Evolutionary conservation across 129 eudicot genomes (phyloP), one percentile per base, ranked within the genome.

Genomic region (sunflower (Helianthus annuus)): DNA sequence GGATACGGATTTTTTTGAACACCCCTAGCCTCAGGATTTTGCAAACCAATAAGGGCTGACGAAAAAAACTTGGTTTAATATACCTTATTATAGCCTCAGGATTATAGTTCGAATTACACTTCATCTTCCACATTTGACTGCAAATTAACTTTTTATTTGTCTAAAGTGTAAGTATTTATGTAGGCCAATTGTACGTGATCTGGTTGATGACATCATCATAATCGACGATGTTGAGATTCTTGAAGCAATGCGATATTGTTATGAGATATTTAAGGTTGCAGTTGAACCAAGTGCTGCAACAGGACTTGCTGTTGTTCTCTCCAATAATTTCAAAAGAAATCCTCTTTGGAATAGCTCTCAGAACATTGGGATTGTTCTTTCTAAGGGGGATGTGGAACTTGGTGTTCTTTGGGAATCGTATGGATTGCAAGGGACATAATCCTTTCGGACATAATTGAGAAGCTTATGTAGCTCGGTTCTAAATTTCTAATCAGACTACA

Each of bases 261-360:
- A 90, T 40, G 91, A 95, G 76, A 75, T 95, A 80, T 82, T 95
- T 64, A 95, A 95, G 84, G 85, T 88, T 29, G 97, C 91, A 51
- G 85, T 90, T 2, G 99, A 95, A 72, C 99, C 97, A 11, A 90
- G 97, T 81, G 99, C 94, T 77, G 99, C 97, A 29, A 90, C 90
- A 12, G 94, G 97, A 11, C 96, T 95, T 67, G 99, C 97, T 5
- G 97, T 82, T 44, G 93, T 88, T 77, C 79, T 90, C 60, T 95
- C 99, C 0, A 80, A 88, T 53, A 71, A 77, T 66, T 95, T 95
- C 73, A 85, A 62, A 49, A 79, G 75, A 16, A 86, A 88, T 86
- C 84, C 89, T 4, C 64, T 61, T 11, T 86, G 70, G 84, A 81
- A 79, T 29, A 87, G 81, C 54, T 86, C 97, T 80, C 77, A 66